Base-by-base conservation (phyloP, 176 grass and related monocot genomes). In the Melocanna baccifera region DNA sequence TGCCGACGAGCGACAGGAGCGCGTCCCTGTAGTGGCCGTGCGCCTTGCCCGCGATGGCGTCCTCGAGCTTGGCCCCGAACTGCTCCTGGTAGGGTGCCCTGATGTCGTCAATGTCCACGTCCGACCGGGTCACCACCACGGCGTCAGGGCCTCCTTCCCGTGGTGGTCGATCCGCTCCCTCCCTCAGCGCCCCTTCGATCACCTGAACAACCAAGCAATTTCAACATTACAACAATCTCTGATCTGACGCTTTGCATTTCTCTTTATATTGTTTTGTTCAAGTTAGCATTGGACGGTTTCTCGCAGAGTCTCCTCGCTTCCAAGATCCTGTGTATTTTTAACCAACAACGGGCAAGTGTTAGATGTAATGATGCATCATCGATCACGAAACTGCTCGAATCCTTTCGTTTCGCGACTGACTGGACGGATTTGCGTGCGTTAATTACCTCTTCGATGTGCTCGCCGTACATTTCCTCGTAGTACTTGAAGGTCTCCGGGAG, bases 211-310 rank as follows among this genome's bases (percentile, higher is more conserved):
- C 81, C 62, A 87, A 84, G 2, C 59, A 7, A 29, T 14, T 29
- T 23, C 57, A 28, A 5, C n/a, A 1, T 59, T 23, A 58, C 22
- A 10, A 61, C 57, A 5, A 12, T 26, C n/a, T 61, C n/a, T 25
- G 10, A 61, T 61, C n/a, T 25, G n/a, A 61, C 13, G 23, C 6
- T 28, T 28, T 0, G 28, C 58, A 0, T 12, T 1, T 26, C 0
- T 25, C 58, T 12, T 61, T 6, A 61, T 23, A 28, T 26, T 61
- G 4, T 13, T 26, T 5, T 28, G n/a, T 26, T 61, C 87, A 98
- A 98, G 82, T 95, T 95, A 87, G 91, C 96, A 98, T 7, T 84
- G 81, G 39, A 88, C 91, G 32, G 89, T 7, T 82, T 98, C 92
- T 34, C 78, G 20, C 55, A 91, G 75, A 1, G 78, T 69, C 53